These are phyloP conservation scores for Phytomonas francai DNA, from an alignment of 208 protist species.

Conservation along the genomic window DNA sequence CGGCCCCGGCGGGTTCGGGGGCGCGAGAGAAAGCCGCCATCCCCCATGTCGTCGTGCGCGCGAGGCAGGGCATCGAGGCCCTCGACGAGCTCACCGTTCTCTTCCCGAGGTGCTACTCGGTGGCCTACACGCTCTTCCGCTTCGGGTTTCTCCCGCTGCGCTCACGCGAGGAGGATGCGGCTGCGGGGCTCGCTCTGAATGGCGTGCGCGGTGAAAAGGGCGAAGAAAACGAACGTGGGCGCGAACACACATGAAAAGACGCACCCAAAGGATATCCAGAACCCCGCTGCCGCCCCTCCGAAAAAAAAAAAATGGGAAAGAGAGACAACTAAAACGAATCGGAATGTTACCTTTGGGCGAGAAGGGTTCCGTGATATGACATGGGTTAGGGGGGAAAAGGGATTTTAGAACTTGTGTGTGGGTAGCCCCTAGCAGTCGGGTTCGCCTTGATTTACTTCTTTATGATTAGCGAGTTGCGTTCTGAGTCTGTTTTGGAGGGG, in stretches of 20 bases:
- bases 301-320: not conserved
- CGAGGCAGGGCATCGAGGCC: slow-evolving; percentile 23
- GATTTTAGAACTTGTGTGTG: not conserved
- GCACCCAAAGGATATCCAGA: not conserved
- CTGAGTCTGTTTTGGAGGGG: not conserved
- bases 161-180: slow-evolving; percentile 33
- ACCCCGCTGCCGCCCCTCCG: not conserved
- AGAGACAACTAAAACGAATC: slow-evolving; percentile 1
- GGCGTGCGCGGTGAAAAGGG: not conserved
- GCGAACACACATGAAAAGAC: not conserved
- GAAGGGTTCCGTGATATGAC: slow-evolving; percentile 9
- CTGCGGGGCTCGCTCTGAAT: slow-evolving; percentile 15
- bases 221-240: not conserved
- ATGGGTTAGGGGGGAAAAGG: not conserved
- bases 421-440: slow-evolving; percentile 1
- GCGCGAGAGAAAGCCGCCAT: not conserved
- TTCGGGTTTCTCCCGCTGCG: slow-evolving; percentile 50
- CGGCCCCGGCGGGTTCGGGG: slow-evolving; percentile 27
- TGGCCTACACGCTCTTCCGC: slow-evolving; percentile 55
- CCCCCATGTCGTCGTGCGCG: slow-evolving; percentile 33
- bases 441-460: slow-evolving; percentile 10
- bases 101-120: slow-evolving; percentile 47
- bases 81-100: slow-evolving; percentile 37
- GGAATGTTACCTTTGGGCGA: not conserved
- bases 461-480: not conserved